These are phyloP conservation scores for Aristolochia californica DNA, from an alignment of 164 flowering plant species.

Conservation along the genomic window DNA sequence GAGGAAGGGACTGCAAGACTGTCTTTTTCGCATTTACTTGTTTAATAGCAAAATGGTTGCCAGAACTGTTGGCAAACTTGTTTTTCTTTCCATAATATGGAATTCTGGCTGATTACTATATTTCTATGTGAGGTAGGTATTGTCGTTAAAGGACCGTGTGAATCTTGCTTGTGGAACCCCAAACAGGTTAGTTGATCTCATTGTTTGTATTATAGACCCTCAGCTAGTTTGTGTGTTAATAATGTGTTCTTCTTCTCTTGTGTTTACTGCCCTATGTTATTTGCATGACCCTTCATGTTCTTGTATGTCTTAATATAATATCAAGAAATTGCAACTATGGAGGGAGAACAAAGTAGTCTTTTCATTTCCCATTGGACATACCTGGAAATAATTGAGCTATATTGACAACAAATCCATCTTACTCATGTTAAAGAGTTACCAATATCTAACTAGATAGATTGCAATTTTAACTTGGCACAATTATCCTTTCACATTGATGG, in stretches of 20 bases:
- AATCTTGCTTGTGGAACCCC: slow-evolving; percentile 94
- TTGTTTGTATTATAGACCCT: too few relatives aligned
- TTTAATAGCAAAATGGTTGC: too few relatives aligned
- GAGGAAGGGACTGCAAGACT: too few relatives aligned
- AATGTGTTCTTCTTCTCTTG: neutral
- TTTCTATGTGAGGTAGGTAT: slow-evolving; percentile 37
- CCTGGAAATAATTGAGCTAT: too few relatives aligned
- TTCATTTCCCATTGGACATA: too few relatives aligned
- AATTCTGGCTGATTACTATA: neutral
- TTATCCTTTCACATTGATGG: too few relatives aligned
- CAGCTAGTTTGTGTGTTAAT: neutral
- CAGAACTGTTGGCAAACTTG: neutral
- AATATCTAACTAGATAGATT: too few relatives aligned
- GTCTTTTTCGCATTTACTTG: too few relatives aligned
- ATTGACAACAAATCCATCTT: too few relatives aligned
- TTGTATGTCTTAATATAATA: neutral
- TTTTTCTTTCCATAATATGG: neutral
- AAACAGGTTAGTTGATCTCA: slow-evolving; percentile 44
- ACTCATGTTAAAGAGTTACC: too few relatives aligned
- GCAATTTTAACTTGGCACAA: too few relatives aligned
- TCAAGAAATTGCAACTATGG: neutral
- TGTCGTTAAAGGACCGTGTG: slow-evolving; percentile 59
- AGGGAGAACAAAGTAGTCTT: neutral
- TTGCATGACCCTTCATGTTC: neutral
- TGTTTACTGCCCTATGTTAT: neutral